Percentiles rank a stretch among this genome's conserved stretches.
Conservation (phyloP, 441 rosid genomes). For the Macaranga tanarius region DNA sequence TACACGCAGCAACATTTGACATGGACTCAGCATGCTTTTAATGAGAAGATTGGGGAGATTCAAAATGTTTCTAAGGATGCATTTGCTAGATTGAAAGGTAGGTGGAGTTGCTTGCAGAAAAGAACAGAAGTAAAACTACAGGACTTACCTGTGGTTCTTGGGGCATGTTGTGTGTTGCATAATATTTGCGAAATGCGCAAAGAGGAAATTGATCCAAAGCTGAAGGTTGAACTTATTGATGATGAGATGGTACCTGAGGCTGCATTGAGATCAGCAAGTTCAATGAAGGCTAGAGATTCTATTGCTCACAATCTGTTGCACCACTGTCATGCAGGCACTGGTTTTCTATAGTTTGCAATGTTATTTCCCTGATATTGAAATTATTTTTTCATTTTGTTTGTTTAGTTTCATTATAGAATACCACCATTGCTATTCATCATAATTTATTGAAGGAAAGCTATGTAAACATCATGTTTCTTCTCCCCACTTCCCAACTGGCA, state of each 20-base stretch:
- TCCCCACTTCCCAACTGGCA: background rate
- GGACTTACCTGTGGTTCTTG: constrained; percentile 72
- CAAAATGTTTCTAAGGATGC: constrained; percentile 53
- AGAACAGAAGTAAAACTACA: constrained; percentile 79
- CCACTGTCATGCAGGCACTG: constrained; percentile 79
- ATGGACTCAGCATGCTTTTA: constrained; percentile 82
- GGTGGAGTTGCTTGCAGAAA: constrained; percentile 82
- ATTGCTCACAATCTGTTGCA: constrained; percentile 81
- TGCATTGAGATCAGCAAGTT: constrained; percentile 39
- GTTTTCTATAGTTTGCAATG: constrained; percentile 43
- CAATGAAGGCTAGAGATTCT: constrained; percentile 57
- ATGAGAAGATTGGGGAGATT: constrained; percentile 55
- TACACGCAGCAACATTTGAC: constrained; percentile 66
- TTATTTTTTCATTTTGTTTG: constrained; percentile 29
- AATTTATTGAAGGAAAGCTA: constrained; percentile 16
- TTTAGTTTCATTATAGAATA: constrained; percentile 11
- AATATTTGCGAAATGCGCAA: constrained; percentile 68
- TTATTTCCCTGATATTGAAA: constrained; percentile 12
- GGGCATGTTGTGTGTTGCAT: constrained; percentile 80
- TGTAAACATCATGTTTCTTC: background rate
- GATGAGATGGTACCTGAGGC: constrained; percentile 65
- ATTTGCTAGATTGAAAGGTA: constrained; percentile 58
- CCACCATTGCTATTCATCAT: constrained; percentile 21
- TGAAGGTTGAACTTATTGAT: constrained; percentile 52
- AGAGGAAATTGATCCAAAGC: constrained; percentile 50